phyloP scores from a whole-genome alignment of 805 yeast species.

The Schwanniomyces polymorphus region DNA sequence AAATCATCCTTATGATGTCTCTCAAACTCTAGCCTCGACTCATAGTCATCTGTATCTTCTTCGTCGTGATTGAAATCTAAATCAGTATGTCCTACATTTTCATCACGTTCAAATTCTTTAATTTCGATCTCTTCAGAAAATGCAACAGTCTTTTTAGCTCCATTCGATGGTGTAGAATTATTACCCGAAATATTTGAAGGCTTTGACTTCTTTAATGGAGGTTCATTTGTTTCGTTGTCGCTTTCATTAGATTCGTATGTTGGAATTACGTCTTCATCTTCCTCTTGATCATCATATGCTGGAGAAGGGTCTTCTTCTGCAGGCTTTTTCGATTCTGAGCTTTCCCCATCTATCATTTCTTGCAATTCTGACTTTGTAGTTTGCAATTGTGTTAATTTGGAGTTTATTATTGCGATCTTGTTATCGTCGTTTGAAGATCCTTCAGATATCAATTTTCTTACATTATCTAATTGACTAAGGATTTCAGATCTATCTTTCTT shows the following conservation, averaged over 20 bases:
- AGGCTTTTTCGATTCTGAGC: background rate
- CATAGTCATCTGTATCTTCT: slow-evolving; percentile 13
- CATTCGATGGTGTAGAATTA: slow-evolving; percentile 20
- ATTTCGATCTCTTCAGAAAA: slow-evolving; percentile 42
- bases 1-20: slow-evolving; percentile 30
- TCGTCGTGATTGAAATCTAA: slow-evolving; percentile 7
- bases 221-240: slow-evolving; percentile 15
- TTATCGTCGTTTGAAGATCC: slow-evolving; percentile 32
- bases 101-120: slow-evolving; percentile 41
- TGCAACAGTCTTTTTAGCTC: slow-evolving; percentile 33
- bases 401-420: slow-evolving; percentile 28
- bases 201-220: slow-evolving; percentile 13
- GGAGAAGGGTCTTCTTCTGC: slow-evolving; percentile 29
- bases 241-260: slow-evolving; percentile 20
- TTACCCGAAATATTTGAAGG: slow-evolving; percentile 11
- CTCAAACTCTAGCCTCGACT: slow-evolving; percentile 15
- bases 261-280: slow-evolving; percentile 22
- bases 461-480: slow-evolving; percentile 22
- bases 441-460: slow-evolving; percentile 21
- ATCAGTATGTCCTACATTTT: slow-evolving; percentile 17
- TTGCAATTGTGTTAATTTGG: slow-evolving; percentile 25
- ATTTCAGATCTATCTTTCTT: slow-evolving; percentile 26
- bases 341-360: slow-evolving; percentile 21
- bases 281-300: slow-evolving; percentile 21
- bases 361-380: slow-evolving; percentile 31